Conservation (phyloP, 768 basidiomycete genomes). For the Leccinum subtestaceum region DNA sequence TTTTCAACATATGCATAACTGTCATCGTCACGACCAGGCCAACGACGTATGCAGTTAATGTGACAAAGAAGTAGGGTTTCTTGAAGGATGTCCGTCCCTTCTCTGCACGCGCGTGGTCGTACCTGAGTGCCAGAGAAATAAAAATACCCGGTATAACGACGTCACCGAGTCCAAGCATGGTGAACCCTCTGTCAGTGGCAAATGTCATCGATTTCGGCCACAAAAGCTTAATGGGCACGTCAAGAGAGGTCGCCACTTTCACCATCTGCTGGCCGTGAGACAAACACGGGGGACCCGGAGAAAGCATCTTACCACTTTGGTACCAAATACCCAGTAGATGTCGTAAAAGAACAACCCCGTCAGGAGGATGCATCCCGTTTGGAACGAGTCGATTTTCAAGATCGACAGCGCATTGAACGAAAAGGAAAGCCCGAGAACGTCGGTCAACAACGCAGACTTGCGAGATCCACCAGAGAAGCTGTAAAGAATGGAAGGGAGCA, state of each 20-base stretch:
- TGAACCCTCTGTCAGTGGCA: conserved; percentile 56
- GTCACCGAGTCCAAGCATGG: conserved; percentile 93
- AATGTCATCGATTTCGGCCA: conserved; percentile 70
- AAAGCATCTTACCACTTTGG: conserved; percentile 64
- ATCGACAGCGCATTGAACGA: conserved; percentile 75
- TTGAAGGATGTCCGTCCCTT: conserved; percentile 38
- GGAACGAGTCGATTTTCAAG: conserved; percentile 85
- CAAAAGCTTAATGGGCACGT: conserved; percentile 91
- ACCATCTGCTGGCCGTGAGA: conserved; percentile 64
- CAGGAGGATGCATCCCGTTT: conserved; percentile 80
- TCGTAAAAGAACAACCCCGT: conserved; percentile 90
- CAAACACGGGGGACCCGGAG: not conserved
- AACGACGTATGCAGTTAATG: conserved; percentile 65
- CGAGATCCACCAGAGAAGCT: conserved; percentile 40
- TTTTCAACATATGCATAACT: conserved; percentile 76
- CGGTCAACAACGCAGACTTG: conserved; percentile 71
- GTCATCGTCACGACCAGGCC: conserved; percentile 76
- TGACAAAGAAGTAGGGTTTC: conserved; percentile 76
- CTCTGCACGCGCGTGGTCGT: conserved; percentile 58
- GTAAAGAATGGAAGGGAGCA: conserved; percentile 66
- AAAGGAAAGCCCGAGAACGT: conserved; percentile 75
- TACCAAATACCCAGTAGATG: conserved; percentile 93
- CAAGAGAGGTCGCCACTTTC: conserved; percentile 83
- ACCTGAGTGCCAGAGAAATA: conserved; percentile 82
- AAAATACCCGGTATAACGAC: conserved; percentile 69